Percentiles rank a stretch among this genome's conserved stretches.
These are phyloP conservation scores for Gossypium sturtianum DNA, from an alignment of 345 rosid genomes.

Conservation along the genomic window DNA sequence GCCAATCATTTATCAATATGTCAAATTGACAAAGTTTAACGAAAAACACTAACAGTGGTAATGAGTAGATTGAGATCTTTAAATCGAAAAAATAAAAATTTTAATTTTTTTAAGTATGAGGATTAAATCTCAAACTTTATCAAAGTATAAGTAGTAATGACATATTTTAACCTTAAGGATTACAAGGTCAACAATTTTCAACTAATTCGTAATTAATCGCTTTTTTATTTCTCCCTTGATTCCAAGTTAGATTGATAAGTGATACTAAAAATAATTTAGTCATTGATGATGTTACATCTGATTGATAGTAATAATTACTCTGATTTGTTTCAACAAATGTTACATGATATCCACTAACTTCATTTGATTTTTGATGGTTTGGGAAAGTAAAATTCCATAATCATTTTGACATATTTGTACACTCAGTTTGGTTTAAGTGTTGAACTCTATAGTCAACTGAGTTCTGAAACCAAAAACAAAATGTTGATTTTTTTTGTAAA, in stretches of 20 bases:
- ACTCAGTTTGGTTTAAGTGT: background rate
- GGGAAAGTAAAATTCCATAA: slow-evolving; percentile 36
- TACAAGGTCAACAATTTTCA: background rate
- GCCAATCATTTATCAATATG: too few relatives aligned
- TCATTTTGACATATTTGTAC: background rate
- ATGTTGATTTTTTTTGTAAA: background rate
- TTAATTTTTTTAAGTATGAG: too few relatives aligned
- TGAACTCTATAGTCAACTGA: background rate
- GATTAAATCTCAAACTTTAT: too few relatives aligned
- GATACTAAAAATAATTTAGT: background rate
- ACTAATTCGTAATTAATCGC: background rate
- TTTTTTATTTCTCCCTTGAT: background rate
- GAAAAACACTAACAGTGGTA: too few relatives aligned
- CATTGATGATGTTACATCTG: slow-evolving; percentile 2
- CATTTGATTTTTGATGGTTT: slow-evolving; percentile 1
- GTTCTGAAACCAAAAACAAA: background rate
- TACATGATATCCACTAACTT: slow-evolving; percentile 6
- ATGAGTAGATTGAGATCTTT: too few relatives aligned
- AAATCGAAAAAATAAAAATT: too few relatives aligned
- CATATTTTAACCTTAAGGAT: background rate
- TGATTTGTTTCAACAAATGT: background rate
- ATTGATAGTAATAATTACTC: background rate
- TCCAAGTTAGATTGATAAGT: background rate
- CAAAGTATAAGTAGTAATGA: too few relatives aligned
- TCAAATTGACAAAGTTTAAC: too few relatives aligned